Percentiles rank a stretch among this genome's conserved stretches.
Conservation (phyloP, 768 basidiomycete species). For the Sistotremastrum niveocremeum region DNA sequence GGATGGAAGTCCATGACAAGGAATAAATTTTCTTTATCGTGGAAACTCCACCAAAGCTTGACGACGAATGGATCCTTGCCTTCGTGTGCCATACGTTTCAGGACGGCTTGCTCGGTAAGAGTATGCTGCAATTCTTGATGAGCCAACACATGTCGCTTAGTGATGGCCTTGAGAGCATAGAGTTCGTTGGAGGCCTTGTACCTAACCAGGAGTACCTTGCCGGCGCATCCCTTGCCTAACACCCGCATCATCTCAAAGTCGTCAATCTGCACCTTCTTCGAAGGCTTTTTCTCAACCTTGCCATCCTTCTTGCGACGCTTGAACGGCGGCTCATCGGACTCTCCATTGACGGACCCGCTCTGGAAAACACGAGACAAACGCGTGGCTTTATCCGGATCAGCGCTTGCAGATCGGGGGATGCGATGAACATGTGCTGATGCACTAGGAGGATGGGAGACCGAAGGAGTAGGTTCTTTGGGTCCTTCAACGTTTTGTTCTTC, state of each 20-base stretch:
- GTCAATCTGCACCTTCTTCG: conserved; percentile 65
- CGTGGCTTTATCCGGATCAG: conserved; percentile 53
- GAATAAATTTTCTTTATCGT: conserved; percentile 94
- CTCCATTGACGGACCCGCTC: conserved; percentile 15
- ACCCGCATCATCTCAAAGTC: conserved; percentile 98
- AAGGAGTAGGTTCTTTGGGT: conserved; percentile 25
- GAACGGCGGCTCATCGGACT: conserved; percentile 18
- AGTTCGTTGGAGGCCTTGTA: conserved; percentile 59
- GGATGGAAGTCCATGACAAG: conserved; percentile 97
- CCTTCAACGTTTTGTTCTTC: conserved; percentile 4
- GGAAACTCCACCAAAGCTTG: conserved; percentile 94
- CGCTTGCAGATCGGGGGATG: conserved; percentile 69
- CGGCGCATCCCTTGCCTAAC: conserved; percentile 93
- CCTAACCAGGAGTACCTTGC: conserved; percentile 86
- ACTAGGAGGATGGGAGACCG: conserved; percentile 18
- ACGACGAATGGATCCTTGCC: conserved; percentile 89
- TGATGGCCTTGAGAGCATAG: conserved; percentile 95
- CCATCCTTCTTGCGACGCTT: conserved; percentile 38
- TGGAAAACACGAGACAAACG: conserved; percentile 48
- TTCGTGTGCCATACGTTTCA: conserved; percentile 78
- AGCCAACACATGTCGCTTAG: conserved; percentile 91
- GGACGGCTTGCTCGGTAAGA: conserved; percentile 87
- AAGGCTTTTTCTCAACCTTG: conserved; percentile 38
- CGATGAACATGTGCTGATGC: conserved; percentile 15
- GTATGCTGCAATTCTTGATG: conserved; percentile 96